These are phyloP conservation scores for Leccinum subspadiceum DNA, from an alignment of 1,284 basidiomycete species.

Conservation along the genomic window DNA sequence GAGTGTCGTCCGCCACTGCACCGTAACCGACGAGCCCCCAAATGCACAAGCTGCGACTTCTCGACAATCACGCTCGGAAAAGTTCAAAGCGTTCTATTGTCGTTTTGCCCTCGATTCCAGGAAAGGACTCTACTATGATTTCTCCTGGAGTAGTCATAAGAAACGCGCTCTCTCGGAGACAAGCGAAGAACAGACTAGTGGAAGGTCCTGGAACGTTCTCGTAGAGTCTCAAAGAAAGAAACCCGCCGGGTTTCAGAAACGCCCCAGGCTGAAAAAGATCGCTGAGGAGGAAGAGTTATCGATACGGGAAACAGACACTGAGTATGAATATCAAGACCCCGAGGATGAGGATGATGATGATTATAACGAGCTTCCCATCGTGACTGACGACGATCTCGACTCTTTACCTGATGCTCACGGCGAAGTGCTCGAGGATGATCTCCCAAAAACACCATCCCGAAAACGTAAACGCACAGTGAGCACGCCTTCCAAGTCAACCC, in stretches of 20 bases:
- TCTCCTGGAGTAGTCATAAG: conserved; percentile 56
- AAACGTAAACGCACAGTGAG: conserved; percentile 35
- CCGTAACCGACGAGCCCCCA: conserved; percentile 38
- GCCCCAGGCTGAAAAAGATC: conserved; percentile 19
- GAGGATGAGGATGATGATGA: conserved; percentile 12
- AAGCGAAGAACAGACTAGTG: conserved; percentile 30
- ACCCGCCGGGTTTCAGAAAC: conserved; percentile 15
- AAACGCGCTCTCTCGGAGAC: conserved; percentile 35
- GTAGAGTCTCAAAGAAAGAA: conserved; percentile 16
- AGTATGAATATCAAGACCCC: conserved; percentile 23
- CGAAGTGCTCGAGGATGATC: conserved; percentile 14
- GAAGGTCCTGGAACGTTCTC: conserved; percentile 28
- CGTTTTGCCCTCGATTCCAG: conserved; percentile 56
- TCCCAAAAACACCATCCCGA: conserved; percentile 38
- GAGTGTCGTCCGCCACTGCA: conserved; percentile 51
- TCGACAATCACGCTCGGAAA: conserved; percentile 10
- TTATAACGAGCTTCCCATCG: conserved; percentile 14
- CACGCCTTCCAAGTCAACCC: conserved; percentile 31
- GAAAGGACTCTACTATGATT: conserved; percentile 59
- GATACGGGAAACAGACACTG: conserved; percentile 18
- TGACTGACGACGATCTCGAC: conserved; percentile 1
- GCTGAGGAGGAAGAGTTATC: conserved; percentile 21
- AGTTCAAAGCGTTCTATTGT: conserved; percentile 45
- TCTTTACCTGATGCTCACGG: conserved; percentile 10
- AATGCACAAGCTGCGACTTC: conserved; percentile 10